A percentile compares a stretch with the other conserved stretches of the same genome.
phyloP scores from a whole-genome alignment of 1,284 basidiomycete genomes.

The Malassezia pachydermatis region DNA sequence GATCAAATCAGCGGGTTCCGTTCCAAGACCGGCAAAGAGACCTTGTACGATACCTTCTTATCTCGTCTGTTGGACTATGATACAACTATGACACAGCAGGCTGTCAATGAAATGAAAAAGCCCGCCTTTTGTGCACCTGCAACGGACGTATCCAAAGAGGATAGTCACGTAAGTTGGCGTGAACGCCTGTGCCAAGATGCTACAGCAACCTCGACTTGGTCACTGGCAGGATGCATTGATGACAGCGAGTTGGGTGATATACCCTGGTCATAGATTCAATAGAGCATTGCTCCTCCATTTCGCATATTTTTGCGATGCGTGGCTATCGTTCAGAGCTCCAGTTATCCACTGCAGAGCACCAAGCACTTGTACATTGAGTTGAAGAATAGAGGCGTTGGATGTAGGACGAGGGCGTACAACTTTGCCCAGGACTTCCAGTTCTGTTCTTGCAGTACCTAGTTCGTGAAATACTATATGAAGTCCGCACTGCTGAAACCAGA shows the following conservation, averaged over 20 bases:
- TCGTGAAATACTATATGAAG: slow-evolving; percentile 9
- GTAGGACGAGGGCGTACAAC: slow-evolving; percentile 1
- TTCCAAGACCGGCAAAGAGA: not conserved
- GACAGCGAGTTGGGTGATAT: slow-evolving; percentile 8
- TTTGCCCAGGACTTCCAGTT: slow-evolving; percentile 6
- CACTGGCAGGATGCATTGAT: not conserved
- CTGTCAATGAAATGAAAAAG: not conserved
- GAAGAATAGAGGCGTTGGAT: not conserved
- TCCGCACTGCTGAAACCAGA: slow-evolving; percentile 1
- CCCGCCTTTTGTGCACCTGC: too few species aligned
- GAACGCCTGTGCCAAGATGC: not conserved
- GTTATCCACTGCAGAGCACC: slow-evolving; percentile 12
- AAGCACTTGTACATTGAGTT: slow-evolving; percentile 10
- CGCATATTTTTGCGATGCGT: slow-evolving; percentile 4
- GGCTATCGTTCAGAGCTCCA: not conserved
- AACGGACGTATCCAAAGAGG: too few species aligned
- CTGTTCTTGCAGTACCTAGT: not conserved
- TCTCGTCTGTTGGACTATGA: not conserved
- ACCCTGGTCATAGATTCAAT: slow-evolving; percentile 2
- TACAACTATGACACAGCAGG: not conserved
- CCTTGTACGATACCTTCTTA: slow-evolving; percentile 1
- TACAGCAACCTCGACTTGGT: not conserved
- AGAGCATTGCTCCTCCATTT: not conserved
- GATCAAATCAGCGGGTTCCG: slow-evolving; percentile 51
- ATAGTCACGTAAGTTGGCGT: too few species aligned